Evolutionary conservation across 2,329 filamentous ascomycete genomes (phyloP), one percentile per base, ranked within the genome.

Genomic region (Seiridium cupressi): DNA sequence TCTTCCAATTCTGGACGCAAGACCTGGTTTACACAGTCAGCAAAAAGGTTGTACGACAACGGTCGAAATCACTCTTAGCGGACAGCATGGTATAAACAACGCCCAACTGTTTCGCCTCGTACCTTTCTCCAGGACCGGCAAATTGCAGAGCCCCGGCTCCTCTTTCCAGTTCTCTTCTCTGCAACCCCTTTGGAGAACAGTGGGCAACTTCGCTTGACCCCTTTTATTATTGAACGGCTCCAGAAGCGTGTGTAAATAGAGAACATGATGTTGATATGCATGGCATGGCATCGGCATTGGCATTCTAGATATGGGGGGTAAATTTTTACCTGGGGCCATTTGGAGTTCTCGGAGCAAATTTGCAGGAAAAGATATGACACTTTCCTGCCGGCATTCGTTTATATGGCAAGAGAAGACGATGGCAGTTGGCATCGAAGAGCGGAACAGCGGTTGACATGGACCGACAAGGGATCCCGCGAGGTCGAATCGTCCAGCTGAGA

Each of bases 11-110:
- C 68, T 91, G 87, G 83, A 90, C 86, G 0, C 77, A 88, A 40
- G 80, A 89, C 59, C 71, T 92, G 65, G 86, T 89, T 9, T 92
- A 92, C 73, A 84, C 86, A 0, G 89, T 92, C 68, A 90, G 87
- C 76, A 86, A 87, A 73, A 92, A 91, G 70, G 83, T 86, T 67
- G 84, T 80, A 2, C 75, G 84, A 60, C 78, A 83, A 71, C 74
- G 80, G 64, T 74, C 77, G 38, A 80, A 79, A 61, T 77, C 79
- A 3, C 63, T 78, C 55, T 75, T 73, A 48, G 73, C 72, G n/a
- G 76, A 74, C 34, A 72, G 78, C 47, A 77, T 83, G 74, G 80
- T 77, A 65, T 82, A 77, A 68, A 64, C 61, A 62, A 53, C 55
- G 61, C 51, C 61, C 59, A 59, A 53, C 60, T 63, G 61, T 58